phyloP scores from a whole-genome alignment of 23 red algal species.

The Pyropia yezoensis region DNA sequence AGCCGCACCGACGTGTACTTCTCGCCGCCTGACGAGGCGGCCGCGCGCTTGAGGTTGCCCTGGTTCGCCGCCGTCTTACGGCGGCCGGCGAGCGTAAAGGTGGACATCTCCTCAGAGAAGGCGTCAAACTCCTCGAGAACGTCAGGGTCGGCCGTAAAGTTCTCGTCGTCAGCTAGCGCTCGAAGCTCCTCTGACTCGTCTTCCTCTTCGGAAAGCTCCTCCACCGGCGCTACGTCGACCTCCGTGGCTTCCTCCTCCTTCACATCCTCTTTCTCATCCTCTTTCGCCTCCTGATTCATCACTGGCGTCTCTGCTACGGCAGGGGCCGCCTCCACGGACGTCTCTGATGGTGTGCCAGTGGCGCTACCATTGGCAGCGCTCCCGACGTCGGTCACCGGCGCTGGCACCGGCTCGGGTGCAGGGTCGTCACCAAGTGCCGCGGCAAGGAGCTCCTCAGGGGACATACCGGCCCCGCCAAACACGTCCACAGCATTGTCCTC shows the following conservation, averaged over 20 bases:
- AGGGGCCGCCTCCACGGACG: too few species aligned
- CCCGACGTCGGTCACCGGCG: too few species aligned
- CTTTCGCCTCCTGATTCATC: conserved; percentile 6
- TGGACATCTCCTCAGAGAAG: conserved; percentile 36
- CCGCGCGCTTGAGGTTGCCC: conserved; percentile 22
- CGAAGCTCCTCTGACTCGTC: conserved; percentile 1
- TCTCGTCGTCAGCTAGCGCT: conserved; percentile 4
- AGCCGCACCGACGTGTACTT: conserved; percentile 62
- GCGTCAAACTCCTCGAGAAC: conserved; percentile 46
- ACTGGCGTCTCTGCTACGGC: conserved; percentile 4
- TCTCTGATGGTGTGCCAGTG: too few species aligned
- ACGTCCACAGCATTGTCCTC: conserved; percentile 30
- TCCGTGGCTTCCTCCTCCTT: conserved; percentile 5
- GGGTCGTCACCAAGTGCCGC: conserved; percentile 11
- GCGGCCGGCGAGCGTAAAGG: conserved; percentile 52
- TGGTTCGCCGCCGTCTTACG: conserved; percentile 29
- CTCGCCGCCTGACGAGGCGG: conserved; percentile 39
- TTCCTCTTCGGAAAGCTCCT: too few species aligned
- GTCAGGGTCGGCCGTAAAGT: conserved; percentile 51
- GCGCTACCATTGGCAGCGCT: too few species aligned
- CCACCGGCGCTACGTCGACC: too few species aligned
- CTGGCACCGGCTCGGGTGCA: background rate
- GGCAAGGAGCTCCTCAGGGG: conserved; percentile 18
- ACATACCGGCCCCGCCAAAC: conserved; percentile 5
- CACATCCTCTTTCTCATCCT: background rate